Base-by-base conservation (phyloP, 2,329 filamentous ascomycete species). In the Colletotrichum phormii region DNA sequence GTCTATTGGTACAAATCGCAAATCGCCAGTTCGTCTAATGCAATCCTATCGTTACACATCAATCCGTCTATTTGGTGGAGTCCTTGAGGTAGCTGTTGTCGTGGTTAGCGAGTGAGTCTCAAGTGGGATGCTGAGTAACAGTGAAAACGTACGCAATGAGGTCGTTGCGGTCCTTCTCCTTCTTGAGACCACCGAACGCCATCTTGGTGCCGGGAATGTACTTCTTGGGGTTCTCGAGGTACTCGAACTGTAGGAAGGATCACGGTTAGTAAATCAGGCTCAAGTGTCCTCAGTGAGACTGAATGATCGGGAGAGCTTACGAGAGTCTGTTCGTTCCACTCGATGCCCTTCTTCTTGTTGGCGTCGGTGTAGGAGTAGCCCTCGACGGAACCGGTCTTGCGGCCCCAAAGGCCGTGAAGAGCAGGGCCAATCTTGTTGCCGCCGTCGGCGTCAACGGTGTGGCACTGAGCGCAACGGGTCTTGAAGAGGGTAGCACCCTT, bases 151-250 rank as follows among this genome's bases (percentile, higher is more conserved):
- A 96, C 93, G 95, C 95, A 91, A 99, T 98, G 81, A 99, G 90
- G 87, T 99, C 96, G 86, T 98, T 98, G 86, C 97, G 92, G 89
- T 98, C 97, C 94, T 98, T 98, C 84, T 92, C 91, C 94, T 99
- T 99, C 95, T 99, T 99, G 83, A 99, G 91, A 86, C 97, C 97
- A 88, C 97, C 97, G 84, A 98, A 99, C 81, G 97, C 97, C 97
- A 99, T 99, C 95, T 98, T 99, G 89, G 97, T 99, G 80, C 97
- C 97, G 79, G 97, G 97, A 78, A 99, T 98, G 92, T 95, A 99
- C 91, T 98, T 98, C 93, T 99, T 99, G 88, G 97, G 97, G 93
- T 98, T 98, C 92, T 99, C 97, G 82, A 99, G 95, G 92, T 99
- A 99, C 78, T 92, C 90, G 88, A 98, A 98, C 94, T 95, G 80